These are phyloP conservation scores for Aureobasidium vineae DNA, from an alignment of 2,329 filamentous ascomycete genomes.

Conservation along the genomic window DNA sequence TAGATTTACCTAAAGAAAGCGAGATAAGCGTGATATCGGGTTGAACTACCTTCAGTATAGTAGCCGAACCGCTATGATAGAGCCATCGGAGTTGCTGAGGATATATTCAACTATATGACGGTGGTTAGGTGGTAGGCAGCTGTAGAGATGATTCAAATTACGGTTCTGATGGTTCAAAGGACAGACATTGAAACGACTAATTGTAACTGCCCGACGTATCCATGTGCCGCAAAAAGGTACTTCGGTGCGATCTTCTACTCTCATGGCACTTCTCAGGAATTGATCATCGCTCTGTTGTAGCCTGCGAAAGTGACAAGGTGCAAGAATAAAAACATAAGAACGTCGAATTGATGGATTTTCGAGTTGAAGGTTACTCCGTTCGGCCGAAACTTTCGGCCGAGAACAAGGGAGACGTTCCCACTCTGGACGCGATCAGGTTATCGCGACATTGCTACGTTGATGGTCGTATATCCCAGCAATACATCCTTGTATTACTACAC, in stretches of 20 bases:
- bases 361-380: not conserved
- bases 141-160: not conserved
- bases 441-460: not conserved
- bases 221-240: not conserved
- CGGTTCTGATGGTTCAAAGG: no score
- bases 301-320: not conserved
- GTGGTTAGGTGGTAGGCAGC: not conserved
- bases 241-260: not conserved
- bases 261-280: not conserved
- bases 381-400: conserved; percentile 8
- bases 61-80: not conserved
- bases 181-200: not conserved
- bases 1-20: conserved; percentile 22
- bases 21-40: not conserved
- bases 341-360: not conserved
- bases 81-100: not conserved
- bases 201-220: not conserved
- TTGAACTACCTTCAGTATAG: not conserved
- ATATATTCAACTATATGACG: not conserved
- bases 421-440: not conserved
- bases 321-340: not conserved
- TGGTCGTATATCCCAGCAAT: not conserved
- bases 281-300: not conserved
- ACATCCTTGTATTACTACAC: not conserved
- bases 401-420: not conserved